A percentile compares a stretch with the other conserved stretches of the same genome.
Evolutionary conservation across 2,329 filamentous ascomycete species (phyloP).

Genomic region (Ceratocystiopsis brevicomis): DNA sequence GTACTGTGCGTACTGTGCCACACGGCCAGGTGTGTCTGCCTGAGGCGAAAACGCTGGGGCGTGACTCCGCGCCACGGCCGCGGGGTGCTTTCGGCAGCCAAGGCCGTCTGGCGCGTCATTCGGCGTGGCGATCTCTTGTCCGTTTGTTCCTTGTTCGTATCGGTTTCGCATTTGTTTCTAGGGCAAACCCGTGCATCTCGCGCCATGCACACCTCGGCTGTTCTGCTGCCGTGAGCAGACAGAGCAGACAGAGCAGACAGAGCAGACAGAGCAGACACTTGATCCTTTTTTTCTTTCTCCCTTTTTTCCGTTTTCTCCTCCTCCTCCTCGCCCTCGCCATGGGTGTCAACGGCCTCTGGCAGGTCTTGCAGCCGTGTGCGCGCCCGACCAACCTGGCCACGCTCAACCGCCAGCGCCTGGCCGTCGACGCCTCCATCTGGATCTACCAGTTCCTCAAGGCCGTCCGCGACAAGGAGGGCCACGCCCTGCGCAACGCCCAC

Average conservation of each 20-base stretch:
- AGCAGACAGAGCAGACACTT: too few relatives aligned
- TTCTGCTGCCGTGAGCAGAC: too few relatives aligned
- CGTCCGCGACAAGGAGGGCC: constrained; percentile 94
- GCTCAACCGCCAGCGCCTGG: constrained; percentile 86
- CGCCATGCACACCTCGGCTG: too few relatives aligned
- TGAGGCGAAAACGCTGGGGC: neutral
- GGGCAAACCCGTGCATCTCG: too few relatives aligned
- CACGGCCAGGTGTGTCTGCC: neutral
- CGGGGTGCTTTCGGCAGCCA: neutral
- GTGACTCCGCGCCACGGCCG: constrained; percentile 9
- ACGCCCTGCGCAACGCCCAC: constrained; percentile 87
- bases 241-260: too few relatives aligned
- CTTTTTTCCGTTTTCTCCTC: neutral
- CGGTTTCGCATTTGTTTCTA: too few relatives aligned
- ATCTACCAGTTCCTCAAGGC: constrained; percentile 99
- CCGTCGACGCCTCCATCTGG: constrained; percentile 97
- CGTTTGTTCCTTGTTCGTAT: too few relatives aligned
- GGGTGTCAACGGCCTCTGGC: constrained; percentile 98
- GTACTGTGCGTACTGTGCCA: neutral
- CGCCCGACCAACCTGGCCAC: constrained; percentile 92
- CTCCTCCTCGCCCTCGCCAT: constrained; percentile 28
- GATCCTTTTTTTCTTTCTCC: neutral
- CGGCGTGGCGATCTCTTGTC: too few relatives aligned
- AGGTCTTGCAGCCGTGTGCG: constrained; percentile 83
- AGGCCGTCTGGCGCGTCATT: neutral